Conservation (phyloP, 2,329 filamentous ascomycete species). For the Bretziella fagacearum region DNA sequence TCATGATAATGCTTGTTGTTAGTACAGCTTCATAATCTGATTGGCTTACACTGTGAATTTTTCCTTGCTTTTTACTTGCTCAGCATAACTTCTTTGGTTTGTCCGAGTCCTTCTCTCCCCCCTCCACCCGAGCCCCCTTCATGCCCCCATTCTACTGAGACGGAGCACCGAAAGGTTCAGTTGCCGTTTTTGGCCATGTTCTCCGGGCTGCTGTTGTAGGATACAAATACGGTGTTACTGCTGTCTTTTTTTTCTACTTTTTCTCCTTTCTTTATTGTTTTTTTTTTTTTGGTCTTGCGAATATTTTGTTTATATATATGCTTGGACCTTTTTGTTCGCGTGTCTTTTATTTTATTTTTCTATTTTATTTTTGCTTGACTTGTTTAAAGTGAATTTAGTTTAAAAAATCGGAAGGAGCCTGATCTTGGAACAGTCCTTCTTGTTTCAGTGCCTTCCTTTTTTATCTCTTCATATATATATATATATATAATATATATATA, state of each 20-base stretch:
- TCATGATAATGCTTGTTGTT: too few species aligned
- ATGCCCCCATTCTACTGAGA: background rate
- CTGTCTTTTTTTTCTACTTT: background rate
- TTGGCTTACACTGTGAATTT: too few species aligned
- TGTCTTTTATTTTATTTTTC: background rate
- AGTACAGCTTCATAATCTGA: too few species aligned
- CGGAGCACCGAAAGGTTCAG: constrained; percentile 1
- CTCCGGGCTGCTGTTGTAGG: constrained; percentile 1
- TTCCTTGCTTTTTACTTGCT: too few species aligned
- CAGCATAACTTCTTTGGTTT: too few species aligned
- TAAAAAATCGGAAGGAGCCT: constrained; percentile 1
- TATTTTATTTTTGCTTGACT: background rate
- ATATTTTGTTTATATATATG: background rate
- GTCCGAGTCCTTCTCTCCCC: background rate
- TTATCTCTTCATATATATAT: background rate
- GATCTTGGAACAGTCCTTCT: background rate
- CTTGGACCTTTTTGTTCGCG: background rate
- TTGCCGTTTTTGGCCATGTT: constrained; percentile 3
- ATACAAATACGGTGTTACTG: background rate
- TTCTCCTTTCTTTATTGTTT: background rate
- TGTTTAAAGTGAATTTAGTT: constrained; percentile 1
- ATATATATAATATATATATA: too few species aligned
- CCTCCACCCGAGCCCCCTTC: too few species aligned
- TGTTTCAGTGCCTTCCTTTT: background rate
- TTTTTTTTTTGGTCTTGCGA: background rate